These are phyloP conservation scores for Smithsoniella earleae DNA, from an alignment of 163 green algal species.

Conservation along the genomic window DNA sequence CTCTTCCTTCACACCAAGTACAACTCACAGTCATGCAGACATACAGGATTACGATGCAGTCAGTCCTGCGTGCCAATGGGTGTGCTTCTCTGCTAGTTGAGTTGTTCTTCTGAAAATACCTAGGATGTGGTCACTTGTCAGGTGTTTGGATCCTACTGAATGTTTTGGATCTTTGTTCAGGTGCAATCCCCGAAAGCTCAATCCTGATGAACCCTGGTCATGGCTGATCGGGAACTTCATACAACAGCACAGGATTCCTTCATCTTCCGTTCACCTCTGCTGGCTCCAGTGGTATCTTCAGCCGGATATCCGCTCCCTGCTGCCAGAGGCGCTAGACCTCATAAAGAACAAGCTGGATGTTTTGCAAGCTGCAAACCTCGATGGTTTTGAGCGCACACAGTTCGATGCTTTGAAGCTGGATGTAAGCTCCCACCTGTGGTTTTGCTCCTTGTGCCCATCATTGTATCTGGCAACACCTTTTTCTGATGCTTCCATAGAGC, in stretches of 20 bases:
- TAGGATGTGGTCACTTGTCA: no score
- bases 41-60: conserved; percentile 30
- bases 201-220: conserved; percentile 24
- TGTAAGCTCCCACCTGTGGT: neutral
- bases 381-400: conserved; percentile 28
- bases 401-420: conserved; percentile 14
- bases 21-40: conserved; percentile 26
- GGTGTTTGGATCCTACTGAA: no score
- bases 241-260: neutral
- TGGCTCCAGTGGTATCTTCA: conserved; percentile 30
- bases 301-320: conserved; percentile 15
- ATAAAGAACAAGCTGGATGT: conserved; percentile 22
- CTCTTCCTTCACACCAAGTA: neutral
- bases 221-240: conserved; percentile 27
- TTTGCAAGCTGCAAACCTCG: neutral
- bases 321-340: conserved; percentile 26
- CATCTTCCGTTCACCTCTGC: conserved; percentile 21
- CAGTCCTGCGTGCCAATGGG: conserved; percentile 16
- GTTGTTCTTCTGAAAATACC: no score
- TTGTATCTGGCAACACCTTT: no score
- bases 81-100: no score
- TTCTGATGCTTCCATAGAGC: neutral
- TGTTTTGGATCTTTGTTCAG: no score
- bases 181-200: conserved; percentile 22
- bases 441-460: neutral